phyloP scores from a whole-genome alignment of 1,284 basidiomycete species.

The Cryptococcus jaspeensis region DNA sequence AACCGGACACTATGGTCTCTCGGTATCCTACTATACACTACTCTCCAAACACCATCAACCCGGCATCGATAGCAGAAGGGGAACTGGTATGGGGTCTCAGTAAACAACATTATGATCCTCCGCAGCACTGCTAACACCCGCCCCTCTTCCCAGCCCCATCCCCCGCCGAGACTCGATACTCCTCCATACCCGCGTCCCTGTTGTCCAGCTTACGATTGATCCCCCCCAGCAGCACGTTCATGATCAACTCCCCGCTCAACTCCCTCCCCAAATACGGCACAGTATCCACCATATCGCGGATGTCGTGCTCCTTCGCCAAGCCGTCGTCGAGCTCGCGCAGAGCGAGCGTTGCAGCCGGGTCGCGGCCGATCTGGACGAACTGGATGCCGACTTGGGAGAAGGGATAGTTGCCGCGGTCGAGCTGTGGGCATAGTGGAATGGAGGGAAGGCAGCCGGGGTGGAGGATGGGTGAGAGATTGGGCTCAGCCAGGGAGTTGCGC shows the following conservation, averaged over 20 bases:
- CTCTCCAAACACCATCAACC: too few species aligned
- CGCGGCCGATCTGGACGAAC: conserved; percentile 49
- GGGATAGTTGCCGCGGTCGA: conserved; percentile 48
- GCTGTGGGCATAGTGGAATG: conserved; percentile 2
- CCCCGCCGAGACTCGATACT: too few species aligned
- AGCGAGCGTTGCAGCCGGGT: conserved; percentile 33
- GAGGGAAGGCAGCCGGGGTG: too few species aligned
- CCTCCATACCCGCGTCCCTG: neutral
- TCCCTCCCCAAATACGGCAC: conserved; percentile 31
- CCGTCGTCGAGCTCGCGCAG: conserved; percentile 45
- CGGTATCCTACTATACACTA: too few species aligned
- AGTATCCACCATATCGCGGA: conserved; percentile 45
- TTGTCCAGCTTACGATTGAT: conserved; percentile 38
- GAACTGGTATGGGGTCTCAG: too few species aligned
- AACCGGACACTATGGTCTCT: too few species aligned
- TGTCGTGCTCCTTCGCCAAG: conserved; percentile 24
- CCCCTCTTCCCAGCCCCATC: too few species aligned
- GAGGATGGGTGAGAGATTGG: neutral
- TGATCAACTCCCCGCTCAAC: conserved; percentile 30
- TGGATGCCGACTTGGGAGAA: conserved; percentile 50
- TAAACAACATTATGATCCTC: too few species aligned
- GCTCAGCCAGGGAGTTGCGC: neutral
- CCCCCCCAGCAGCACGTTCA: conserved; percentile 41
- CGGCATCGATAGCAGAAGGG: too few species aligned
- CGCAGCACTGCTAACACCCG: too few species aligned